Percentiles rank a stretch among this genome's conserved stretches.
Evolutionary conservation across 805 yeast genomes (phyloP).

Genomic region (Kuraishia molischiana): DNA sequence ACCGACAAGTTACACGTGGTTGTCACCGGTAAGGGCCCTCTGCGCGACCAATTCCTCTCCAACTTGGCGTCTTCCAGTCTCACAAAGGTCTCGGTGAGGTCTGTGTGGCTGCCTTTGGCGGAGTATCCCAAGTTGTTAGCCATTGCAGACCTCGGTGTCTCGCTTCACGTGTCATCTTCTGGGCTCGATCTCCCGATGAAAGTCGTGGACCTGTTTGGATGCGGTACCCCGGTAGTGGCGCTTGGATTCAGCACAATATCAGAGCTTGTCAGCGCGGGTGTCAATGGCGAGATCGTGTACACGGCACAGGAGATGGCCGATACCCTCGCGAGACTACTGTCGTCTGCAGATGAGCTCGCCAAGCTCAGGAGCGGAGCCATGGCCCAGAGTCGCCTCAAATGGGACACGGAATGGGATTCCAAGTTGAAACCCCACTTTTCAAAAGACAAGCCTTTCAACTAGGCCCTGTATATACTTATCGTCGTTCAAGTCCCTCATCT

Average conservation of each 20-base stretch:
- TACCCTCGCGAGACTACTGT: slow-evolving; percentile 25
- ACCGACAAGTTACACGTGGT: slow-evolving; percentile 39
- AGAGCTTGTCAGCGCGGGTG: slow-evolving; percentile 62
- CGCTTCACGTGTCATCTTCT: slow-evolving; percentile 84
- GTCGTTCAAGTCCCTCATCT: slow-evolving; percentile 22
- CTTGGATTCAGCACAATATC: slow-evolving; percentile 65
- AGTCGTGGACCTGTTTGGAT: slow-evolving; percentile 91
- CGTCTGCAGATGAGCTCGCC: slow-evolving; percentile 14
- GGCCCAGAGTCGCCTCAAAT: slow-evolving; percentile 53
- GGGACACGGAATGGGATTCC: slow-evolving; percentile 70
- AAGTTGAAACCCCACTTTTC: not conserved
- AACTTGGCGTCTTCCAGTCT: slow-evolving; percentile 34
- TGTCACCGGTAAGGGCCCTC: slow-evolving; percentile 98
- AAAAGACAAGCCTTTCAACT: too few relatives aligned
- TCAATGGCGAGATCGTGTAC: slow-evolving; percentile 57
- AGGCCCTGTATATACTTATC: not conserved
- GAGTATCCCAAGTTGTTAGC: slow-evolving; percentile 73
- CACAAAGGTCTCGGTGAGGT: slow-evolving; percentile 41
- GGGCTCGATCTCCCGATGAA: slow-evolving; percentile 97
- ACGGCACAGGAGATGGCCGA: slow-evolving; percentile 35
- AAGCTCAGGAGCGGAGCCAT: slow-evolving; percentile 59
- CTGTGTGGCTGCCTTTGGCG: slow-evolving; percentile 69
- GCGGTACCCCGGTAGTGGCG: slow-evolving; percentile 87
- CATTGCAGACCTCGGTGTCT: slow-evolving; percentile 79
- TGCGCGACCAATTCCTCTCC: slow-evolving; percentile 40